These are phyloP conservation scores for Aureobasidium uvarum DNA, from an alignment of 2,329 filamentous ascomycete genomes.

Conservation along the genomic window DNA sequence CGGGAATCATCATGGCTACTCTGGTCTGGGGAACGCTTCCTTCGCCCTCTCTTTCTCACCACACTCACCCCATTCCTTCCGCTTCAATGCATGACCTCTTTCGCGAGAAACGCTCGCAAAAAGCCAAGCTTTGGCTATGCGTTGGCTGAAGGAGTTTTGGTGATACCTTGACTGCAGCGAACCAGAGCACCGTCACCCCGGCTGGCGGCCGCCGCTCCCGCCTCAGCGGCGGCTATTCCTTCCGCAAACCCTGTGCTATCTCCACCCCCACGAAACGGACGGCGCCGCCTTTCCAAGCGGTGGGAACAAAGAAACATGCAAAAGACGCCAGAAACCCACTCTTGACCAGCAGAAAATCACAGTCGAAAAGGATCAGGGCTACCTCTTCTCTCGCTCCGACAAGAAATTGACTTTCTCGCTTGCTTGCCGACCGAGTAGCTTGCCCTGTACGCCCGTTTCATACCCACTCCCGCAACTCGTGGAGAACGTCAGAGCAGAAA, in stretches of 20 bases:
- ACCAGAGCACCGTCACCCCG: conserved; percentile 6
- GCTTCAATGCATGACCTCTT: neutral
- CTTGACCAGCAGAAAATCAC: neutral
- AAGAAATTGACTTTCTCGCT: neutral
- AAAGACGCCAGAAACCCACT: neutral
- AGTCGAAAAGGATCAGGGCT: neutral
- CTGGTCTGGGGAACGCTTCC: neutral
- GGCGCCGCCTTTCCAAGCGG: conserved; percentile 3
- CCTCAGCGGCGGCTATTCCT: conserved; percentile 11
- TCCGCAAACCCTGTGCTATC: neutral
- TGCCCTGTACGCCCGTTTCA: conserved; percentile 5
- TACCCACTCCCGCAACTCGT: neutral
- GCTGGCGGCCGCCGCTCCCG: neutral
- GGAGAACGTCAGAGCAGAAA: neutral
- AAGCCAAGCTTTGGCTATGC: conserved; percentile 10
- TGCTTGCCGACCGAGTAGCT: conserved; percentile 17
- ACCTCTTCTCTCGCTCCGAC: neutral
- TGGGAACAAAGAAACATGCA: neutral
- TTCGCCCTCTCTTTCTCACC: neutral
- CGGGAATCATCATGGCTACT: neutral
- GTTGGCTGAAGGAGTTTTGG: conserved; percentile 14
- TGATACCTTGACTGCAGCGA: conserved; percentile 3
- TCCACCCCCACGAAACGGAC: conserved; percentile 6
- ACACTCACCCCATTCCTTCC: neutral
- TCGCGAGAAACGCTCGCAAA: neutral